These are phyloP conservation scores for Albophoma yamanashiensis DNA, from an alignment of 2,329 filamentous ascomycete genomes.

Conservation along the genomic window DNA sequence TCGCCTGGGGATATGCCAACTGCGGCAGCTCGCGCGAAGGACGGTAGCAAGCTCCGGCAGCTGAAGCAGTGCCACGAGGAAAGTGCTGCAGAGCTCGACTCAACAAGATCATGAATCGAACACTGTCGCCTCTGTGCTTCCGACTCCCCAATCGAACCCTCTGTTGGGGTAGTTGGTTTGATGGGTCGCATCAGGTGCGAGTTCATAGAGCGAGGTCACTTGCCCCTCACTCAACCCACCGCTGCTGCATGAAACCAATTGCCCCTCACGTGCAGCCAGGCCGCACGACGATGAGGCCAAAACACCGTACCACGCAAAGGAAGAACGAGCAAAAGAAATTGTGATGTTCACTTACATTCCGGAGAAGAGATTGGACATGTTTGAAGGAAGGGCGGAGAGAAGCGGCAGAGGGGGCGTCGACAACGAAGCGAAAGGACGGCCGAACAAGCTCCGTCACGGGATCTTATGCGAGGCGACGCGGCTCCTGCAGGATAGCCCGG, in stretches of 20 bases:
- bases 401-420: background rate
- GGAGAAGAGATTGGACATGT: slow-evolving; percentile 51
- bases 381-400: slow-evolving; percentile 9
- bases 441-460: slow-evolving; percentile 3
- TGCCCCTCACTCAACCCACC: slow-evolving; percentile 8
- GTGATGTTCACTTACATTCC: slow-evolving; percentile 42
- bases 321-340: background rate
- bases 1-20: background rate
- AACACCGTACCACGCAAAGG: background rate
- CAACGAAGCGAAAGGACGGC: slow-evolving; percentile 1
- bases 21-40: background rate
- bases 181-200: background rate
- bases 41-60: background rate
- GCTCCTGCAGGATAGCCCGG: background rate
- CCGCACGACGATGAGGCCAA: background rate
- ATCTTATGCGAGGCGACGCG: slow-evolving; percentile 2
- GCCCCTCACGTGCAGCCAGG: background rate
- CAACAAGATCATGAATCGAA: background rate
- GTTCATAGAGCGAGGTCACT: slow-evolving; percentile 1
- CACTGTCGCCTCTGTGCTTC: background rate
- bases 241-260: background rate
- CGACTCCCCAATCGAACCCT: background rate
- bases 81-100: background rate
- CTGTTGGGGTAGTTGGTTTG: background rate
- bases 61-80: background rate